These are phyloP conservation scores for Elsinoe necatrix DNA, from an alignment of 2,329 filamentous ascomycete genomes.

Conservation along the genomic window DNA sequence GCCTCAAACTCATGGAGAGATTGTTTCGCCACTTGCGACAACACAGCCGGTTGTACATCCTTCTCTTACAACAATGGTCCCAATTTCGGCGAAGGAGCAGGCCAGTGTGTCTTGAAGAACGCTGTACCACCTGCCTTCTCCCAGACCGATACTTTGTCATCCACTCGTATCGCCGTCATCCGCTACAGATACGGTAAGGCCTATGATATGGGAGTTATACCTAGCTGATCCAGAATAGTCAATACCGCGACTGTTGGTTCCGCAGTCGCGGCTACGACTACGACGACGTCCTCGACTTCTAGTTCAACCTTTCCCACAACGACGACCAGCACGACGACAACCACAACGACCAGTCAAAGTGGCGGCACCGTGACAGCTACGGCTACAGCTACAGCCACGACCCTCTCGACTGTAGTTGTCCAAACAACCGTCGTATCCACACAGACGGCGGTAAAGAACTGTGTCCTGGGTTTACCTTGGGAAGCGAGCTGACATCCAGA, in stretches of 20 bases:
- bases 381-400: background rate
- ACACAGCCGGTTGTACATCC: background rate
- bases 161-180: conserved; percentile 8
- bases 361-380: background rate
- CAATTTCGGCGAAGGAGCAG: background rate
- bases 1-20: conserved; percentile 4
- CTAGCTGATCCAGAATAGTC: background rate
- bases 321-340: conserved; percentile 6
- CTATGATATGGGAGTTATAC: background rate
- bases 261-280: background rate
- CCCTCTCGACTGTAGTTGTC: background rate
- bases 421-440: background rate
- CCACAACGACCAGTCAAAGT: background rate
- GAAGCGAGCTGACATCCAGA: too few relatives aligned
- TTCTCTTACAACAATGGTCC: conserved; percentile 13
- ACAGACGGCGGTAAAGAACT: background rate
- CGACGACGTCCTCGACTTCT: background rate
- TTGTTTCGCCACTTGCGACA: conserved; percentile 11
- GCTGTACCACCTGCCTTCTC: background rate
- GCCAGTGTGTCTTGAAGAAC: conserved; percentile 2
- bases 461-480: too few relatives aligned
- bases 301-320: background rate
- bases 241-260: conserved; percentile 4
- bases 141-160: background rate
- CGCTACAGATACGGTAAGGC: conserved; percentile 6